A percentile compares a stretch with the other conserved stretches of the same genome.
phyloP scores from a whole-genome alignment of 2,329 filamentous ascomycete genomes.

The Aphanocladium album region DNA sequence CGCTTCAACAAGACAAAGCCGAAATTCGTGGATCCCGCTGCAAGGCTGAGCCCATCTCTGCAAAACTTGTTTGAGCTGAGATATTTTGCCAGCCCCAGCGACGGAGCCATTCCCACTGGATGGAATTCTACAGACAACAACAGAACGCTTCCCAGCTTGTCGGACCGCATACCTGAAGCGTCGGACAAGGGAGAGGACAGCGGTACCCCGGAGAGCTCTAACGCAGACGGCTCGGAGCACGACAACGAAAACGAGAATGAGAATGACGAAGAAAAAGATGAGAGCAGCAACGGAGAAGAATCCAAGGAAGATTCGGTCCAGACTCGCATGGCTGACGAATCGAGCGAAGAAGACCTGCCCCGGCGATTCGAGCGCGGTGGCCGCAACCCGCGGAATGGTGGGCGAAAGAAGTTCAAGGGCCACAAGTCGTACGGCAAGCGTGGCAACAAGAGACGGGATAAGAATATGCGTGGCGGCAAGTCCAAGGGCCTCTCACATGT shows the following conservation, averaged over 20 bases:
- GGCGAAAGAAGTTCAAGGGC: constrained; percentile 44
- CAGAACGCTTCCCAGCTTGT: constrained; percentile 51
- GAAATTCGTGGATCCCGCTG: constrained; percentile 47
- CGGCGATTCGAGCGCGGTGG: constrained; percentile 8
- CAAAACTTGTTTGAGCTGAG: constrained; percentile 74
- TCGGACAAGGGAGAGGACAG: constrained; percentile 36
- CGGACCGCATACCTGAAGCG: constrained; percentile 40
- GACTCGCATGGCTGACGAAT: constrained; percentile 57
- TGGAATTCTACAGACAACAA: constrained; percentile 59
- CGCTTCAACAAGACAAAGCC: constrained; percentile 47
- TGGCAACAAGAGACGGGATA: constrained; percentile 42
- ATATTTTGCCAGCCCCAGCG: constrained; percentile 51
- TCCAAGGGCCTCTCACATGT: constrained; percentile 27
- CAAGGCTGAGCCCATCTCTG: constrained; percentile 57
- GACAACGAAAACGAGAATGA: constrained; percentile 46
- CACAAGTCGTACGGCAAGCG: constrained; percentile 45
- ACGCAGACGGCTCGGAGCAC: constrained; percentile 41
- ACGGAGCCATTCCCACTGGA: constrained; percentile 62
- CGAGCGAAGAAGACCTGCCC: constrained; percentile 48
- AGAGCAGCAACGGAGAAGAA: constrained; percentile 49
- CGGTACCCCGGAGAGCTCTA: constrained; percentile 43
- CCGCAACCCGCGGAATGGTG: constrained; percentile 19
- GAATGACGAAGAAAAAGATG: constrained; percentile 39
- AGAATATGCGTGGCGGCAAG: constrained; percentile 35
- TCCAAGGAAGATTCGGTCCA: constrained; percentile 24